Evolutionary conservation across 1,284 basidiomycete species (phyloP).

Genomic region (Dichomitus squalens): DNA sequence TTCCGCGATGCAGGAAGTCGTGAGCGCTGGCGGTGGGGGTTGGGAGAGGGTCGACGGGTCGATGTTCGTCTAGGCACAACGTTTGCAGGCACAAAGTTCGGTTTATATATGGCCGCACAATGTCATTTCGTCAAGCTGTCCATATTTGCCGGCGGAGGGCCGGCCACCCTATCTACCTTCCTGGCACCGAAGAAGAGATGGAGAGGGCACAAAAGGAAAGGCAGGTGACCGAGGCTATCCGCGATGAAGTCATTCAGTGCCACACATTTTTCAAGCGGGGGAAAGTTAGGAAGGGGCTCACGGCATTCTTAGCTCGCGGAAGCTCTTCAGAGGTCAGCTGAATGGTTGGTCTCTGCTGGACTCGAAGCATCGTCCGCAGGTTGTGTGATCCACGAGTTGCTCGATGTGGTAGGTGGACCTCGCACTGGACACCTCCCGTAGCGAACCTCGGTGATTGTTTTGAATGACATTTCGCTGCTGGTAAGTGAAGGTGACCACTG

Average conservation of each 20-base stretch:
- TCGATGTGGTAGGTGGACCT: not conserved
- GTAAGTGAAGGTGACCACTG: too few relatives aligned
- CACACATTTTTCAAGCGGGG: not conserved
- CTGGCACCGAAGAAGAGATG: not conserved
- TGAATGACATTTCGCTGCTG: too few relatives aligned
- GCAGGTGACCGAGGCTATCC: slow-evolving; percentile 16
- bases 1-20: not conserved
- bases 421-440: too few relatives aligned
- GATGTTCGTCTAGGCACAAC: slow-evolving; percentile 5
- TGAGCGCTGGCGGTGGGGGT: not conserved
- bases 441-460: too few relatives aligned
- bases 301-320: slow-evolving; percentile 1
- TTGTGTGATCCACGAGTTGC: not conserved
- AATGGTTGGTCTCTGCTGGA: not conserved
- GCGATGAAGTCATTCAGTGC: slow-evolving; percentile 10
- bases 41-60: not conserved
- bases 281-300: slow-evolving; percentile 7
- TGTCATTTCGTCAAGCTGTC: slow-evolving; percentile 4
- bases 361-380: not conserved
- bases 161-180: slow-evolving; percentile 1
- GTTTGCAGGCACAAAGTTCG: not conserved
- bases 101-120: slow-evolving; percentile 8
- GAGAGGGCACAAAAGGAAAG: not conserved
- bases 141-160: slow-evolving; percentile 17
- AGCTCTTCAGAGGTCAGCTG: slow-evolving; percentile 9